Evolutionary conservation across 2,329 filamentous ascomycete species (phyloP).

Genomic region (Cordyceps javanica): DNA sequence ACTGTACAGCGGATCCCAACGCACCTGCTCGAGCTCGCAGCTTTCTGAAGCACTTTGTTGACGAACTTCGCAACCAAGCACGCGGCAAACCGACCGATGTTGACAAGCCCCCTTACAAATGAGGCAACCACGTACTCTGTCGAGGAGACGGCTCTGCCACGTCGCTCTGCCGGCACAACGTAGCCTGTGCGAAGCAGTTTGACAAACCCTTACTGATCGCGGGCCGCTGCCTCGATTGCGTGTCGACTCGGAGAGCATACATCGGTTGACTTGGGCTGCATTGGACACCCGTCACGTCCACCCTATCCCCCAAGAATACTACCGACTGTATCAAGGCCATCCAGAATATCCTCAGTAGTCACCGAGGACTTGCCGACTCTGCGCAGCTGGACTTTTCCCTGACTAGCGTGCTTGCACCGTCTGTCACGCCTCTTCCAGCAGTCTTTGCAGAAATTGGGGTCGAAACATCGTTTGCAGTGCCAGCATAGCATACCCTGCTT

Average conservation of each 20-base stretch:
- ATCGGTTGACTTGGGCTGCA: not conserved
- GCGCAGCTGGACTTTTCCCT: conserved; percentile 17
- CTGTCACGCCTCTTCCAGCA: conserved; percentile 16
- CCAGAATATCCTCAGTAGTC: conserved; percentile 5
- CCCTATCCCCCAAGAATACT: not conserved
- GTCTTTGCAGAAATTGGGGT: conserved; percentile 15
- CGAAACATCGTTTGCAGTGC: conserved; percentile 18
- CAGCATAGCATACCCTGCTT: conserved; percentile 15
- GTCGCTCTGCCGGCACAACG: no score
- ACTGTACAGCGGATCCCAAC: conserved; percentile 29
- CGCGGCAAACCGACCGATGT: conserved; percentile 38
- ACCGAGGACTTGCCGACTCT: conserved; percentile 11
- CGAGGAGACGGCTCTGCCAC: not conserved
- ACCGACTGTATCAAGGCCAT: not conserved
- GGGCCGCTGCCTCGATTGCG: no score
- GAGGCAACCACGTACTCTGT: conserved; percentile 6
- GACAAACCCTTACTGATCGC: no score
- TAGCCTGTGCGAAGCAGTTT: no score
- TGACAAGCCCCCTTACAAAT: conserved; percentile 22
- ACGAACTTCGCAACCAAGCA: conserved; percentile 46
- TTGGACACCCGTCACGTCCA: not conserved
- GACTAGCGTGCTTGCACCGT: conserved; percentile 16
- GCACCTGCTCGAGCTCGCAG: conserved; percentile 17
- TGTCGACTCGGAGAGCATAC: no score
- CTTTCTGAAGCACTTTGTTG: conserved; percentile 43